phyloP scores from a whole-genome alignment of 139 green algal genomes.

The Chlamydomonas urium region DNA sequence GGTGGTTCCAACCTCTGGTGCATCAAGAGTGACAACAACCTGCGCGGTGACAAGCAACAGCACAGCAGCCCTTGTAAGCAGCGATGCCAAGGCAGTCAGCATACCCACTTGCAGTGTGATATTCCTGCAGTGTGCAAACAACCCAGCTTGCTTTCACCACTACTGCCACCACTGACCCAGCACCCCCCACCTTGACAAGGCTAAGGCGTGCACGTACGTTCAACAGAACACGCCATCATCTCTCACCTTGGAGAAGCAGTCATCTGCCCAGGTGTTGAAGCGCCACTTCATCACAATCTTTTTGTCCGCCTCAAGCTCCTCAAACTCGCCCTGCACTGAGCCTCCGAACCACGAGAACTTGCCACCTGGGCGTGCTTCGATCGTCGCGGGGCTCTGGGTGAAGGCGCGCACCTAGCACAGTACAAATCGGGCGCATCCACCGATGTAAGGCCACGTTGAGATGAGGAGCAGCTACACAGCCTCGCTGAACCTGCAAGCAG shows the following conservation, averaged over 20 bases:
- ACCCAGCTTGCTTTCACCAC: no score
- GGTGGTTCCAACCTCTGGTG: constrained; percentile 11
- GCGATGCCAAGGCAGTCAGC: not conserved
- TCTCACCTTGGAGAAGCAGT: constrained; percentile 16
- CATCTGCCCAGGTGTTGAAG: constrained; percentile 81
- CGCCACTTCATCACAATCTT: constrained; percentile 74
- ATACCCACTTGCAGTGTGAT: not conserved
- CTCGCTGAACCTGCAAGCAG: not conserved
- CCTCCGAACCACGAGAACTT: constrained; percentile 49
- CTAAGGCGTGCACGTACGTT: not conserved
- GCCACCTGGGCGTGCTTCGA: constrained; percentile 36
- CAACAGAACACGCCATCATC: not conserved
- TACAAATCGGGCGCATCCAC: no score
- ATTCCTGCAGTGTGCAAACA: not conserved
- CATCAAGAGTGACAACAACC: not conserved
- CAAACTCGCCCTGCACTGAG: constrained; percentile 55
- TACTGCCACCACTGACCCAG: no score
- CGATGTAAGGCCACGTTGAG: no score
- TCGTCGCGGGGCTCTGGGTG: constrained; percentile 33
- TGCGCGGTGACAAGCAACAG: not conserved
- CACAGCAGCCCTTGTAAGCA: not conserved
- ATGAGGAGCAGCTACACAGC: no score
- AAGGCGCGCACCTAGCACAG: constrained; percentile 23
- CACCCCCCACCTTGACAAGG: no score
- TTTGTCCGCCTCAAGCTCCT: constrained; percentile 49